Evolutionary conservation across 2,329 filamentous ascomycete species (phyloP), one percentile per base, ranked within the genome.

Genomic region (Aspergillus thermomutatus): DNA sequence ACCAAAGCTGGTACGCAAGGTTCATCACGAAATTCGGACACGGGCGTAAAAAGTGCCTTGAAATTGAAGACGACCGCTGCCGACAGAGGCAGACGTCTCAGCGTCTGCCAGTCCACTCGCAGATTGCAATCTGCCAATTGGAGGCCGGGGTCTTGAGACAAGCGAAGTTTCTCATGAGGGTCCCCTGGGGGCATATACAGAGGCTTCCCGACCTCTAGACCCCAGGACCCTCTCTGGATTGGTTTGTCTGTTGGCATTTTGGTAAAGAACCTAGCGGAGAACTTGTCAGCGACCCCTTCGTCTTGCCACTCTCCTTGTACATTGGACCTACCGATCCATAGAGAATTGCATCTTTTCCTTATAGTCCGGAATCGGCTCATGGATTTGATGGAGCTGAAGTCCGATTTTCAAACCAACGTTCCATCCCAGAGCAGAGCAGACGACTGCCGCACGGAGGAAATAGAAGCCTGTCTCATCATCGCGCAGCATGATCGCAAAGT

Each of bases 51-150:
- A 0, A 94, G 73, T 0, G 88, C 90, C 69, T 93, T 95, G 82
- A 93, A 96, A 72, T 94, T 95, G 78, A 96, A 96, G 0, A 91
- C 83, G 1, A 96, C 78, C 0, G 83, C 87, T 0, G 84, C 90
- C 0, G 88, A 91, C 0, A 96, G 77, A 0, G 91, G 91, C 0
- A 96, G 76, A 2, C 91, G 84, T 1, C 91, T 85, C 3, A 96
- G 77, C 0, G 91, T 96, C 73, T 96, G 92, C 90, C 91, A 95
- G 71, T 96, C 91, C 1, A 94, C 90, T 4, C 91, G 83, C 1
- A 96, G 77, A 59, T 88, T 77, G 60, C 89, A 79, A 34, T 89
- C 82, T 0, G 83, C 79, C 2, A 85, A 68, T 0, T 74, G 75
- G 5, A 93, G 76, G 21, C 77, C 73, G 0, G 80, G 75, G 49